Conservation (phyloP, 2,329 filamentous ascomycete species). For the Clarireedia sp. region DNA sequence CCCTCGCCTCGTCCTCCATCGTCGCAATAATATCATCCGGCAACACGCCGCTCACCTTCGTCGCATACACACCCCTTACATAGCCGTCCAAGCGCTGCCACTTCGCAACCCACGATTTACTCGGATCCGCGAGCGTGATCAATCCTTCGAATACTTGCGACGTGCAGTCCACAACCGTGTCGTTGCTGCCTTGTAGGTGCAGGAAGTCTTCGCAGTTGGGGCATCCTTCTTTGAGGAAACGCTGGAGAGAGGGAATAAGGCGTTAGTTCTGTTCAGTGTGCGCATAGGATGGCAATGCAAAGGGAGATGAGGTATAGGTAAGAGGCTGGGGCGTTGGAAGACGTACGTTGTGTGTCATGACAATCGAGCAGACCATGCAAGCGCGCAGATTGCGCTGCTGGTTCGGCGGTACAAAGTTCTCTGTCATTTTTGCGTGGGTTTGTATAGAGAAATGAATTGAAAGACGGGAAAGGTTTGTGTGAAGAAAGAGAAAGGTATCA, state of each 20-base stretch:
- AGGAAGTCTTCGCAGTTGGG: constrained; percentile 96
- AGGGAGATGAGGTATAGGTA: not conserved
- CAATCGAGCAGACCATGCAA: constrained; percentile 97
- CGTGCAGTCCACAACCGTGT: constrained; percentile 85
- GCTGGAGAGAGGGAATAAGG: constrained; percentile 38
- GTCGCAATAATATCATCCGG: constrained; percentile 56
- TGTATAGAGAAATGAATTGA: not conserved
- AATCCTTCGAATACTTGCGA: constrained; percentile 93
- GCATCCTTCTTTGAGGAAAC: constrained; percentile 81
- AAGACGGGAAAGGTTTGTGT: not conserved
- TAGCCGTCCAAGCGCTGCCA: constrained; percentile 91
- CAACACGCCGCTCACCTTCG: constrained; percentile 81
- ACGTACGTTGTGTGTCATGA: constrained; percentile 69
- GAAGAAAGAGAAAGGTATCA: too few relatives aligned
- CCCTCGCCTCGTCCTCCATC: constrained; percentile 55
- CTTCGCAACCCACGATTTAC: constrained; percentile 85
- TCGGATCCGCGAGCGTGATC: constrained; percentile 77
- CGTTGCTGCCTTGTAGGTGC: constrained; percentile 67
- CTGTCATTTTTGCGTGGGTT: constrained; percentile 27
- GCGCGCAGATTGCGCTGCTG: constrained; percentile 85
- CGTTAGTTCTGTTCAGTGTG: too few relatives aligned
- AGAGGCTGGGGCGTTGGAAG: constrained; percentile 8
- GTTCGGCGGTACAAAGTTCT: constrained; percentile 62
- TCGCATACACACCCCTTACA: constrained; percentile 82
- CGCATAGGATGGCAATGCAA: too few relatives aligned